Evolutionary conservation across 225 moss, liverwort and hornwort genomes (phyloP).

Genomic region (Pseudoscleropodium purum): DNA sequence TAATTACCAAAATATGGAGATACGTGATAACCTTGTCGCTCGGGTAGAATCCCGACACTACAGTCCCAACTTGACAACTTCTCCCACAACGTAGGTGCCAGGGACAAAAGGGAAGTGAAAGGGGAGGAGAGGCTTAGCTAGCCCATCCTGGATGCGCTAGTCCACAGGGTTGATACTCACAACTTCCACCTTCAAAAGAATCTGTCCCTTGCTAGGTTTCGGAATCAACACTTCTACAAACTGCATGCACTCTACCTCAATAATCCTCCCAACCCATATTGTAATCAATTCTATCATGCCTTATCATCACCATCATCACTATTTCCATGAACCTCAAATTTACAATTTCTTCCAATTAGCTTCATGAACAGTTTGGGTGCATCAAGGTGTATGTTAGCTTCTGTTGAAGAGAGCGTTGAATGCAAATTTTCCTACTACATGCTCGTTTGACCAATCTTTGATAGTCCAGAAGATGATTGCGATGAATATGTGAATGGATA

Average conservation of each 20-base stretch:
- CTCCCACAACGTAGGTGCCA: constrained; percentile 51
- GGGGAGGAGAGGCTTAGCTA: constrained; percentile 17
- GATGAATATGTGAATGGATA: background rate
- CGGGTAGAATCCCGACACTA: constrained; percentile 19
- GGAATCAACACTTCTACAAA: constrained; percentile 26
- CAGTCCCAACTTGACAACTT: constrained; percentile 49
- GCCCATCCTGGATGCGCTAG: constrained; percentile 49
- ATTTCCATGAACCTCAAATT: background rate
- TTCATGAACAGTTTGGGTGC: background rate
- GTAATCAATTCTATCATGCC: background rate
- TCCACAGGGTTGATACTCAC: constrained; percentile 58
- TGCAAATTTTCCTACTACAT: background rate
- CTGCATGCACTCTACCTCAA: background rate
- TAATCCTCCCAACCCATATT: background rate
- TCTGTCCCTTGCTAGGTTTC: constrained; percentile 31
- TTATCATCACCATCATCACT: background rate
- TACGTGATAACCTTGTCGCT: constrained; percentile 49
- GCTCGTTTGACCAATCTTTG: background rate
- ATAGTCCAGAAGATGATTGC: background rate
- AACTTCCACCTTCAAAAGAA: constrained; percentile 61
- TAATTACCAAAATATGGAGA: constrained; percentile 27
- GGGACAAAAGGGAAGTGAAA: constrained; percentile 40
- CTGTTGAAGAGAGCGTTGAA: background rate
- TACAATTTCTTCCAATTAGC: background rate
- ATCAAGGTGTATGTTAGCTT: background rate